A percentile compares a stretch with the other conserved stretches of the same genome.
Conservation (phyloP, 768 basidiomycete species). For the Boletus sp. region DNA sequence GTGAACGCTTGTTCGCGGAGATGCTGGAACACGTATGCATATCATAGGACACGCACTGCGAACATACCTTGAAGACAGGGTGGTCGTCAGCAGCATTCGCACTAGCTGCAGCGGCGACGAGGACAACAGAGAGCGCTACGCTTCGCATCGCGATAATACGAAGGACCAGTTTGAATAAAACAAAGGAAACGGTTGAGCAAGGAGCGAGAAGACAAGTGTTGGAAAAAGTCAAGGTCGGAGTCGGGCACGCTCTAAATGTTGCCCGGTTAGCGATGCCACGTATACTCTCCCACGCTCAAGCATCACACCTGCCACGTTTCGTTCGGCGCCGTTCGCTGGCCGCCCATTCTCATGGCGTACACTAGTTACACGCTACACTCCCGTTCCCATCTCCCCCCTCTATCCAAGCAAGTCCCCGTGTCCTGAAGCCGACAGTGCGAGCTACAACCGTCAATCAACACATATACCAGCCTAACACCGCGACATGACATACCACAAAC, state of each 20-base stretch:
- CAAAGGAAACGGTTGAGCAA: conserved; percentile 26
- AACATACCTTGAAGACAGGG: conserved; percentile 64
- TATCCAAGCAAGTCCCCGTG: conserved; percentile 87
- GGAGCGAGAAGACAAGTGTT: conserved; percentile 37
- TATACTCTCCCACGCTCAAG: conserved; percentile 41
- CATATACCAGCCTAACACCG: not conserved
- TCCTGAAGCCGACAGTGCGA: conserved; percentile 93
- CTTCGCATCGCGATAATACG: conserved; percentile 76
- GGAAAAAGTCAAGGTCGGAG: conserved; percentile 12
- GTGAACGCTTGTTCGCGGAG: conserved; percentile 1
- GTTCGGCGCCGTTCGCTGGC: not conserved
- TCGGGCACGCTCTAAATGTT: conserved; percentile 32
- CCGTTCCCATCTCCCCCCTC: conserved; percentile 12
- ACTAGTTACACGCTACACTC: conserved; percentile 7
- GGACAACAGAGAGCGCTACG: conserved; percentile 72
- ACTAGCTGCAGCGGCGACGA: conserved; percentile 64
- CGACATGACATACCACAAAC: conserved; percentile 67
- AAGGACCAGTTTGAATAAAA: conserved; percentile 53
- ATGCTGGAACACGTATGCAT: conserved; percentile 8
- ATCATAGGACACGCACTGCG: not conserved
- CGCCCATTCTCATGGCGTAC: conserved; percentile 2
- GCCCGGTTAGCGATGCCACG: conserved; percentile 41
- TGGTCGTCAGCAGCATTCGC: conserved; percentile 60
- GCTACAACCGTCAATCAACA: conserved; percentile 41
- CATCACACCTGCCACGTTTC: not conserved